Evolutionary conservation across 2,329 filamentous ascomycete species (phyloP), one percentile per base, ranked within the genome.

Genomic region (Truncatella angustata): DNA sequence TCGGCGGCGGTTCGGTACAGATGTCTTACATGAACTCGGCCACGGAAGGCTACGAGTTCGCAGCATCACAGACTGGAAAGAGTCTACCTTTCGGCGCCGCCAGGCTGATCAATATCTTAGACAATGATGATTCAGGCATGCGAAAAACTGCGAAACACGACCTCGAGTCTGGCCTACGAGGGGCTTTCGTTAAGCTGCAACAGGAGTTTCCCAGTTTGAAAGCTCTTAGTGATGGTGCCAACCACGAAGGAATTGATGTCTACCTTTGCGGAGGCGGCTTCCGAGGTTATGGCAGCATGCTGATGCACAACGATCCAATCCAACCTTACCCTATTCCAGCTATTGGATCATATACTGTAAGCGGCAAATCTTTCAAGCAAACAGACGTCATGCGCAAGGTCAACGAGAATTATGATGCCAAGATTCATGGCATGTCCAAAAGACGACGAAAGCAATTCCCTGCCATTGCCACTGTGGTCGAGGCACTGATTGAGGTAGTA

Each of bases 201-300:
- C 59, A 62, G 37, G 67, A 63, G 35, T 85, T 83, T 54, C 72
- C 79, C 3, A 61, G 62, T 1, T 82, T 92, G 0, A 64, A 70
- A 11, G 70, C 76, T 14, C 68, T 85, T 5, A 62, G 58, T 23
- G 51, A 56, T 11, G 51, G 49, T 28, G 36, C 51, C 20, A 55
- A 55, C 6, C 40, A 55, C 9, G 74, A 73, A 1, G 80, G 80
- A 4, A 76, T 91, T 52, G 83, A 87, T 30, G 75, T 96, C 7
- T 96, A 92, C 66, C 84, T 97, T 52, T 96, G 89, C 56, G 92
- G 92, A 39, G 92, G 92, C 21, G 92, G 92, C 0, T 96, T 96
- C 65, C 79, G 92, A 32, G 92, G 92, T 14, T 96, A 95, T 77
- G 92, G 91, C 5, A 95, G 90, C 68, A 85, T 96, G 63, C 77